Evolutionary conservation across 202 grass and related monocot genomes (phyloP).

Genomic region (Brachypodium distachyon): DNA sequence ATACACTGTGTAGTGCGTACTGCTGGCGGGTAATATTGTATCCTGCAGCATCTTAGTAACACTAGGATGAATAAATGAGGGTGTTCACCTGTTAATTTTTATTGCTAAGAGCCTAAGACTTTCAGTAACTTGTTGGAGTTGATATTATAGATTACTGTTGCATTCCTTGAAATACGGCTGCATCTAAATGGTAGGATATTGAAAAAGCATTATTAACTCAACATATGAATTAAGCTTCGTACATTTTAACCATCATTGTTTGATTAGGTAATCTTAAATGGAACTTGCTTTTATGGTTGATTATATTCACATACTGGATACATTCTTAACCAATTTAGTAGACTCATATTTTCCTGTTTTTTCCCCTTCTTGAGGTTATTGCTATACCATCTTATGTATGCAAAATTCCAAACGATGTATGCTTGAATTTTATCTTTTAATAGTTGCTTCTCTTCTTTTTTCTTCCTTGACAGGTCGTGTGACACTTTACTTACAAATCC

Average conservation of each 20-base stretch:
- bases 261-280: background rate
- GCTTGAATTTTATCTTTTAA: background rate
- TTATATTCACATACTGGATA: background rate
- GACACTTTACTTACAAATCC: slow-evolving; percentile 52
- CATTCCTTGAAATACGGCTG: background rate
- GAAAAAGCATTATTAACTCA: background rate
- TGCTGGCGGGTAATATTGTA: background rate
- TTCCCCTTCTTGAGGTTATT: slow-evolving; percentile 8
- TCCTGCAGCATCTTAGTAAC: background rate
- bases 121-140: background rate
- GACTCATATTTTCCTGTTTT: background rate
- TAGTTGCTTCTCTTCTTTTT: background rate
- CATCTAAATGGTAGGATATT: background rate
- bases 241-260: background rate
- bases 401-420: slow-evolving; percentile 1
- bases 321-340: background rate
- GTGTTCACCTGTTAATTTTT: background rate
- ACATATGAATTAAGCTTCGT: background rate
- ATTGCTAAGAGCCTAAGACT: background rate
- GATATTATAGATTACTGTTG: background rate
- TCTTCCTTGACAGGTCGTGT: slow-evolving; percentile 54
- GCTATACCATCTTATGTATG: background rate
- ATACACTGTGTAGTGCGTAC: background rate
- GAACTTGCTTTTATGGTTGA: background rate
- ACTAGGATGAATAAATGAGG: background rate